Evolutionary conservation across 23 red algal genomes (phyloP).

Genomic region (Pyropia yezoensis): DNA sequence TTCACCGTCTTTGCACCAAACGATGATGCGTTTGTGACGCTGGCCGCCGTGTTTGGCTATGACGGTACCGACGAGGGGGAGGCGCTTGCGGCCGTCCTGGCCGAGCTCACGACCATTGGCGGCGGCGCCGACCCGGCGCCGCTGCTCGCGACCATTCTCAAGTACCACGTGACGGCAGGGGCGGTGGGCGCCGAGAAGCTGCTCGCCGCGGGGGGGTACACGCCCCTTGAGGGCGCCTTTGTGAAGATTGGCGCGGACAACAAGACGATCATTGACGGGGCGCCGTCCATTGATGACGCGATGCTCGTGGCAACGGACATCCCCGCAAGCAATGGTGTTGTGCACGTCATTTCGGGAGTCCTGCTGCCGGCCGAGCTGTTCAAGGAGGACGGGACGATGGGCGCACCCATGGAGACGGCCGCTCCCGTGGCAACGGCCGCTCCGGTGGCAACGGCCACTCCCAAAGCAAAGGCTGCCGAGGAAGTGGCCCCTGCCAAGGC

Average conservation of each 20-base stretch:
- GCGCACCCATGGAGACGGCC: no score
- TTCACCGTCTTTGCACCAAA: conserved; percentile 40
- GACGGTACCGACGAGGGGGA: background rate
- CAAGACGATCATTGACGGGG: conserved; percentile 3
- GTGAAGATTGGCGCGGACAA: conserved; percentile 3
- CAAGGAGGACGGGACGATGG: no score
- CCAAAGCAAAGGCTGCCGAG: no score
- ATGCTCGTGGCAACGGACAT: background rate
- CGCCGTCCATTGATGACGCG: background rate
- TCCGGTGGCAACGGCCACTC: no score
- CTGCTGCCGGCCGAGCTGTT: no score
- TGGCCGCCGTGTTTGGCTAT: conserved; percentile 1
- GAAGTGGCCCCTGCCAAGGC: no score
- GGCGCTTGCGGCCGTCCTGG: background rate
- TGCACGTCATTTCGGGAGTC: conserved; percentile 9
- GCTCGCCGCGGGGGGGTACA: background rate
- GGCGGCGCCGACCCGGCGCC: background rate
- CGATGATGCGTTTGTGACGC: conserved; percentile 21
- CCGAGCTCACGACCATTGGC: background rate
- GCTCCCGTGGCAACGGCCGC: no score
- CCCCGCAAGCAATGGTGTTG: conserved; percentile 13
- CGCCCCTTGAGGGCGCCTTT: background rate
- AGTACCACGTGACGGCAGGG: conserved; percentile 16
- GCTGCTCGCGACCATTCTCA: background rate
- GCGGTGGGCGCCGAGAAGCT: conserved; percentile 8